Conservation (phyloP, 1,139 yeast genomes). For the Lizanozyma gosingica region DNA sequence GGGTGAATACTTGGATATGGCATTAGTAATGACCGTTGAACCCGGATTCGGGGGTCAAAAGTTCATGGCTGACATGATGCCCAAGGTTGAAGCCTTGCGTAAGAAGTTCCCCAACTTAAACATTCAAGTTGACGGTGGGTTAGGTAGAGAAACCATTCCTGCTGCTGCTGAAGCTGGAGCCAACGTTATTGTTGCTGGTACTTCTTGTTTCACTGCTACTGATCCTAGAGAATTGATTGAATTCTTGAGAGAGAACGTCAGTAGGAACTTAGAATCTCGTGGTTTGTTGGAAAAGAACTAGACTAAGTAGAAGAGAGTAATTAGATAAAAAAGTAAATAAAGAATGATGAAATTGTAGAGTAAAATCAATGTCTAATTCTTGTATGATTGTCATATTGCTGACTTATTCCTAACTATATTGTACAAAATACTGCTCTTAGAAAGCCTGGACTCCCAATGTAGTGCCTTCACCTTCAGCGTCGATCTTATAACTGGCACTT, state of each 20-base stretch:
- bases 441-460: slow-evolving; percentile 68
- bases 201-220: slow-evolving; percentile 79
- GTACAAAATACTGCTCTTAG: slow-evolving; percentile 9
- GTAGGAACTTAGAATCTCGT: slow-evolving; percentile 19
- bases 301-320: slow-evolving; percentile 2
- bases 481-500: slow-evolving; percentile 26
- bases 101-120: slow-evolving; percentile 65
- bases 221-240: slow-evolving; percentile 69
- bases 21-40: slow-evolving; percentile 94
- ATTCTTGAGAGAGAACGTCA: slow-evolving; percentile 56
- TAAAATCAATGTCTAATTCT: no score
- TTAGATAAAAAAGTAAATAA: neutral
- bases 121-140: slow-evolving; percentile 96
- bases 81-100: slow-evolving; percentile 77
- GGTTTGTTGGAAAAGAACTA: slow-evolving; percentile 19
- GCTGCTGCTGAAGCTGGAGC: slow-evolving; percentile 94
- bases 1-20: slow-evolving; percentile 81
- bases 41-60: slow-evolving; percentile 99
- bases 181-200: slow-evolving; percentile 96
- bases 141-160: slow-evolving; percentile 75
- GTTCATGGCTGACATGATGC: slow-evolving; percentile 95
- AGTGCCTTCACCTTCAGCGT: slow-evolving; percentile 62
- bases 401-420: neutral
- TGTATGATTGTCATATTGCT: no score
- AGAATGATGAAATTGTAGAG: no score